A percentile compares a stretch with the other conserved stretches of the same genome.
phyloP scores from a whole-genome alignment of 768 basidiomycete species.

The Xerocomus spinulosus region DNA sequence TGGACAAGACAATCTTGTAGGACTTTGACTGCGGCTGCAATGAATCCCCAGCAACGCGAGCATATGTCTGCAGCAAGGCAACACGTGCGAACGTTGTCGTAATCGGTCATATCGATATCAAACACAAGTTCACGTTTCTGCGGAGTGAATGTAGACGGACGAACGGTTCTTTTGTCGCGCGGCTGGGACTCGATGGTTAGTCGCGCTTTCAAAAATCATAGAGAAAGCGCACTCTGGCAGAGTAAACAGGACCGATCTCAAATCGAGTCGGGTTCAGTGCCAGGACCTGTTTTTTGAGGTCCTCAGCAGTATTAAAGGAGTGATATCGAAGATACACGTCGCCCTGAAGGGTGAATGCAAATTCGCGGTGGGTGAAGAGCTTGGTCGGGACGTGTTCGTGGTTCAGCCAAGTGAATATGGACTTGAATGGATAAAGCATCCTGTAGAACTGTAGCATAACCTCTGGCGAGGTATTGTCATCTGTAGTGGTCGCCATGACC shows the following conservation, averaged over 20 bases:
- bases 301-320: constrained; percentile 79
- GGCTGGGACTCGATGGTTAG: constrained; percentile 48
- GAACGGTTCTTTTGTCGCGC: constrained; percentile 80
- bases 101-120: constrained; percentile 99
- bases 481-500: constrained; percentile 10
- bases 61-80: constrained; percentile 91
- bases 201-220: not conserved
- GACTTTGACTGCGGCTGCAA: constrained; percentile 85
- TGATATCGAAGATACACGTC: constrained; percentile 95
- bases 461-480: constrained; percentile 44
- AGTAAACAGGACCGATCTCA: constrained; percentile 95
- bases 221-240: constrained; percentile 61
- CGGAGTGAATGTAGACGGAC: constrained; percentile 65
- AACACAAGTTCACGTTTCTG: constrained; percentile 90
- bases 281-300: constrained; percentile 87
- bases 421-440: constrained; percentile 91
- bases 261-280: constrained; percentile 87
- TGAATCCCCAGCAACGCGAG: constrained; percentile 90
- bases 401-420: constrained; percentile 92
- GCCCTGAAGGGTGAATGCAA: constrained; percentile 86
- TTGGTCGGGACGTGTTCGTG: constrained; percentile 77
- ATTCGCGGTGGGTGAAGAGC: constrained; percentile 91
- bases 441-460: constrained; percentile 80
- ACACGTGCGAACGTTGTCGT: constrained; percentile 92
- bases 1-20: constrained; percentile 75